These are phyloP conservation scores for Pythium vanterpoolii DNA, from an alignment of 352 stramenopile species.

Conservation along the genomic window DNA sequence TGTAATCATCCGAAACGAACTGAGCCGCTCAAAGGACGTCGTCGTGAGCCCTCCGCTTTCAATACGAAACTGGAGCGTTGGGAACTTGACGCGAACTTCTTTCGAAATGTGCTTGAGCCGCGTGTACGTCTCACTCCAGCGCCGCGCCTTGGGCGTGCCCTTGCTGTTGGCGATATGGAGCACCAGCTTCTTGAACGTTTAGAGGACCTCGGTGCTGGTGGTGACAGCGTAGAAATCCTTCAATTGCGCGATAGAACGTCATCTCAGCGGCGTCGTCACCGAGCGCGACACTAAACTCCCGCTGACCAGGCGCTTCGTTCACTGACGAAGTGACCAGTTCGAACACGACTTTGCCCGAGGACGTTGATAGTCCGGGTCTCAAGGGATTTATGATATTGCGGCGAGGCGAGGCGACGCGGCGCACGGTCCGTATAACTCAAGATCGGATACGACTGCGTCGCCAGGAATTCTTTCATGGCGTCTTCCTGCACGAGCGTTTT, in stretches of 20 bases:
- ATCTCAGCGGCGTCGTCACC: conserved; percentile 7
- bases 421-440: conserved; percentile 3
- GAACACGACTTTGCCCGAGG: conserved; percentile 11
- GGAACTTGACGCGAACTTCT: conserved; percentile 3
- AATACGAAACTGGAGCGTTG: conserved; percentile 14
- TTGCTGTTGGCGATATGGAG: conserved; percentile 11
- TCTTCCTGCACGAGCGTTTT: conserved; percentile 3
- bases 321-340: conserved; percentile 10
- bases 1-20: conserved; percentile 2
- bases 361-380: conserved; percentile 5
- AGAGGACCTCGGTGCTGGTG: conserved; percentile 7
- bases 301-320: conserved; percentile 4
- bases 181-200: conserved; percentile 12
- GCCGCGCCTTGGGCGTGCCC: not conserved
- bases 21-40: conserved; percentile 5
- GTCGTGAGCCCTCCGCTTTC: conserved; percentile 1
- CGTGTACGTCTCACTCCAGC: conserved; percentile 11
- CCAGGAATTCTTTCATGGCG: conserved; percentile 1
- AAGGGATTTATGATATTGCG: not conserved
- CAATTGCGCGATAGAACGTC: conserved; percentile 12
- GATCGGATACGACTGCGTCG: conserved; percentile 2
- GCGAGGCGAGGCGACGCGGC: not conserved
- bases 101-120: conserved; percentile 10
- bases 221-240: conserved; percentile 10
- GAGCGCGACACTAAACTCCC: conserved; percentile 1